Percentiles rank a stretch among this genome's conserved stretches.
These are phyloP conservation scores for Lenwebbia sp. DNA, from an alignment of 345 rosid species.

Conservation along the genomic window DNA sequence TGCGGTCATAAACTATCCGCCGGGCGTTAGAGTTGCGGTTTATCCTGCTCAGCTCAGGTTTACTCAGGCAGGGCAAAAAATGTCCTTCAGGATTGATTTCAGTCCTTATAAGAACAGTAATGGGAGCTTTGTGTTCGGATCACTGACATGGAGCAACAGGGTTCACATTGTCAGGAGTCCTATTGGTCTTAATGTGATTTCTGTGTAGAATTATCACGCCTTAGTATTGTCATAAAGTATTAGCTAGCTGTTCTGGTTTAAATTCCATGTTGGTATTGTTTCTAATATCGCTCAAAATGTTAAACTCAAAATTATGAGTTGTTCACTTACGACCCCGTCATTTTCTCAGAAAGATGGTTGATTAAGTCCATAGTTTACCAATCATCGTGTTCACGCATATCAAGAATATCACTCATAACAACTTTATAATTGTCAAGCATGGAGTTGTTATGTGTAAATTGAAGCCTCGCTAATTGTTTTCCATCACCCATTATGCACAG, in stretches of 20 bases:
- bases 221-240: background rate
- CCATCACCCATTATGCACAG: background rate
- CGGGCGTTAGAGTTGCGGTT: slow-evolving; percentile 24
- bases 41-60: slow-evolving; percentile 31
- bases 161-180: slow-evolving; percentile 30
- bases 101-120: slow-evolving; percentile 18
- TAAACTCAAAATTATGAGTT: background rate
- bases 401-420: background rate
- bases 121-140: slow-evolving; percentile 31
- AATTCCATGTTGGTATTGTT: background rate
- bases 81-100: slow-evolving; percentile 27
- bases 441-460: background rate
- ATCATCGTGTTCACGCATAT: background rate
- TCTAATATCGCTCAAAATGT: background rate
- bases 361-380: background rate
- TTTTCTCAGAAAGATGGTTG: background rate
- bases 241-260: background rate
- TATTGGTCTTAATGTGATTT: slow-evolving; percentile 24
- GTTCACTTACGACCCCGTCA: background rate
- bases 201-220: slow-evolving; percentile 1
- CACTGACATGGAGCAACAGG: slow-evolving; percentile 38
- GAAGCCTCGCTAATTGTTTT: background rate
- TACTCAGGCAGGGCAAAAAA: slow-evolving; percentile 17
- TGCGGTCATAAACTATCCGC: slow-evolving; percentile 17
- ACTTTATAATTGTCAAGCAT: background rate